Percentiles rank a stretch among this genome's conserved stretches.
phyloP scores from a whole-genome alignment of 768 basidiomycete species.

The Auricularia sp. region DNA sequence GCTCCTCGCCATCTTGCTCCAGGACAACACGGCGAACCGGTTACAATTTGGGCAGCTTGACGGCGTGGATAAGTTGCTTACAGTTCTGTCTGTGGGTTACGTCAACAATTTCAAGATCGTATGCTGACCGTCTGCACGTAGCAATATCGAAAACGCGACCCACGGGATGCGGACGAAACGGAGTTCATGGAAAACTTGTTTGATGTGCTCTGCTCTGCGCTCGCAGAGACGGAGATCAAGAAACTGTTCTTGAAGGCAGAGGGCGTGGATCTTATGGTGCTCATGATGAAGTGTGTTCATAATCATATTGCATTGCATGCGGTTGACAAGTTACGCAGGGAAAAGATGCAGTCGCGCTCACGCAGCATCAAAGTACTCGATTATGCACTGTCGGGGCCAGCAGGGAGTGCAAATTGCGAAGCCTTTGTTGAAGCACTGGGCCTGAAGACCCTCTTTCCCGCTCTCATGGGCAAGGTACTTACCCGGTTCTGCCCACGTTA shows the following conservation, averaged over 20 bases:
- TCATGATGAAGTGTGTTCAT: slow-evolving; percentile 81
- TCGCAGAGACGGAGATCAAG: slow-evolving; percentile 74
- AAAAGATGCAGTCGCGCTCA: slow-evolving; percentile 71
- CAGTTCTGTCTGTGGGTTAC: slow-evolving; percentile 65
- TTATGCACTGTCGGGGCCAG: slow-evolving; percentile 74
- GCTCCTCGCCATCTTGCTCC: slow-evolving; percentile 81
- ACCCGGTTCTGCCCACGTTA: too few relatives aligned
- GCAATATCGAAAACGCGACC: slow-evolving; percentile 85
- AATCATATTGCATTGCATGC: not conserved
- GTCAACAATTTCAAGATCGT: not conserved
- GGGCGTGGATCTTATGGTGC: slow-evolving; percentile 93
- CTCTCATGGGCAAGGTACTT: slow-evolving; percentile 74
- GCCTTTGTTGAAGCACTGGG: slow-evolving; percentile 83
- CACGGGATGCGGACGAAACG: slow-evolving; percentile 76
- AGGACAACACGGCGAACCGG: slow-evolving; percentile 61
- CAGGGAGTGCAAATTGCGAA: slow-evolving; percentile 63
- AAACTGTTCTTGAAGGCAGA: slow-evolving; percentile 77
- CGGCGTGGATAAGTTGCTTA: slow-evolving; percentile 69
- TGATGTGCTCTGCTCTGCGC: slow-evolving; percentile 76
- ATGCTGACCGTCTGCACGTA: slow-evolving; percentile 20
- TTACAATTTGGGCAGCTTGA: slow-evolving; percentile 58
- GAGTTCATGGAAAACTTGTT: slow-evolving; percentile 99
- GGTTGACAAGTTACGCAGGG: slow-evolving; percentile 36
- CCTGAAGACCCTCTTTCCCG: slow-evolving; percentile 80
- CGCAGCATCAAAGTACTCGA: slow-evolving; percentile 86